A percentile compares a stretch with the other conserved stretches of the same genome.
Conservation (phyloP, 768 basidiomycete species). For the Leccinum subgranulosum region DNA sequence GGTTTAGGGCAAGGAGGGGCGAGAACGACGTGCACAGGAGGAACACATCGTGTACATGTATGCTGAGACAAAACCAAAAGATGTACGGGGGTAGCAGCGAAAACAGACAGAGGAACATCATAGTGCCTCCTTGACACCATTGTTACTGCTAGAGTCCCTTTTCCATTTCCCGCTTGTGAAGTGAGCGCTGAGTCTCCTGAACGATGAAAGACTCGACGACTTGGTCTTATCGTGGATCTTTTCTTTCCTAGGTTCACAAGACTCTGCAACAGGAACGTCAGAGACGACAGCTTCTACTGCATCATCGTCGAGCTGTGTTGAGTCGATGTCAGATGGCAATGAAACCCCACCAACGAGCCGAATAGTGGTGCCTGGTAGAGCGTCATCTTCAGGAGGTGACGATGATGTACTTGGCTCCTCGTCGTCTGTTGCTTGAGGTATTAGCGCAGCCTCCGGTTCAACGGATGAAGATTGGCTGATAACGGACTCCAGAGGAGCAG, state of each 20-base stretch:
- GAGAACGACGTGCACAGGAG: slow-evolving; percentile 16
- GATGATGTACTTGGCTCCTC: slow-evolving; percentile 9
- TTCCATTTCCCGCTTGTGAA: slow-evolving; percentile 44
- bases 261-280: slow-evolving; percentile 37
- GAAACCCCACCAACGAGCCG: slow-evolving; percentile 55
- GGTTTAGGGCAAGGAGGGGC: slow-evolving; percentile 2
- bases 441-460: slow-evolving; percentile 5
- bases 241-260: slow-evolving; percentile 31
- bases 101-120: slow-evolving; percentile 20
- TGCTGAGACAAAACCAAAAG: slow-evolving; percentile 17
- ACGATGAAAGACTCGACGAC: slow-evolving; percentile 46
- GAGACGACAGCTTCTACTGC: slow-evolving; percentile 32
- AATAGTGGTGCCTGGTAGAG: slow-evolving; percentile 42
- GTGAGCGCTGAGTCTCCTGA: slow-evolving; percentile 52
- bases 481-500: slow-evolving; percentile 33
- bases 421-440: slow-evolving; percentile 1
- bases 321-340: slow-evolving; percentile 35
- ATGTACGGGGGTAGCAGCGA: slow-evolving; percentile 4
- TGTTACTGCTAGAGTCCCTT: slow-evolving; percentile 48
- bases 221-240: slow-evolving; percentile 52
- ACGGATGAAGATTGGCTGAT: slow-evolving; percentile 31
- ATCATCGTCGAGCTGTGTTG: slow-evolving; percentile 30
- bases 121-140: slow-evolving; percentile 42
- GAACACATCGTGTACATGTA: slow-evolving; percentile 22
- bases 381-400: slow-evolving; percentile 15